Conservation (phyloP, 768 basidiomycete genomes). For the Phylloporus scabripes region DNA sequence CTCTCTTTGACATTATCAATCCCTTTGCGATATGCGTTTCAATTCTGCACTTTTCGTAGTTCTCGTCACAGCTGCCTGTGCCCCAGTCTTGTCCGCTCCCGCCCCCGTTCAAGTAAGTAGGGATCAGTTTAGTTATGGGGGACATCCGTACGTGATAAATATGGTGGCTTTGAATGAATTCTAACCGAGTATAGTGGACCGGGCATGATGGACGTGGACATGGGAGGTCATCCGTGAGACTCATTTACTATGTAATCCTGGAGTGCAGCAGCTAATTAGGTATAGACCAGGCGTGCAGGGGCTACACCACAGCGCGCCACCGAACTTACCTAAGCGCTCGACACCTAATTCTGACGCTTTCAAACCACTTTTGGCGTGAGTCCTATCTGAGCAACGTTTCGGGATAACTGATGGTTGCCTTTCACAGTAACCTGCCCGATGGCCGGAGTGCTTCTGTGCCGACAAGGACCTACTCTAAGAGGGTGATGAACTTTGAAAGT, state of each 20-base stretch:
- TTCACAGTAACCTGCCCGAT: background rate
- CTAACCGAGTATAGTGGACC: background rate
- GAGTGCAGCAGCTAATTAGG: background rate
- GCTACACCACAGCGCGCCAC: background rate
- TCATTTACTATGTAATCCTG: background rate
- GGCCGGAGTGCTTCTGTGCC: background rate
- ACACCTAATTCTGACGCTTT: background rate
- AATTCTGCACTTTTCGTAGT: background rate
- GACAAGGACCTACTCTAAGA: background rate
- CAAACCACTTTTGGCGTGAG: background rate
- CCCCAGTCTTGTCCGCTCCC: background rate
- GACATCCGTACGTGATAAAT: background rate
- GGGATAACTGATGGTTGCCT: background rate
- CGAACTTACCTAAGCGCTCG: background rate
- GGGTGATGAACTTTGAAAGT: background rate
- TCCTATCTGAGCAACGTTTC: background rate
- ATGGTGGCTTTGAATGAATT: background rate
- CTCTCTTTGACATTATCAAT: background rate
- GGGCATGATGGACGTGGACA: background rate
- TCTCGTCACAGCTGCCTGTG: background rate
- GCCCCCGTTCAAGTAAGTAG: background rate
- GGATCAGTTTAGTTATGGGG: background rate
- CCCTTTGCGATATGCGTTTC: background rate
- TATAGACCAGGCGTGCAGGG: background rate
- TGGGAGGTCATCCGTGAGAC: background rate